phyloP scores from a whole-genome alignment of 2,329 filamentous ascomycete genomes.

The Shiraia bambusicola region DNA sequence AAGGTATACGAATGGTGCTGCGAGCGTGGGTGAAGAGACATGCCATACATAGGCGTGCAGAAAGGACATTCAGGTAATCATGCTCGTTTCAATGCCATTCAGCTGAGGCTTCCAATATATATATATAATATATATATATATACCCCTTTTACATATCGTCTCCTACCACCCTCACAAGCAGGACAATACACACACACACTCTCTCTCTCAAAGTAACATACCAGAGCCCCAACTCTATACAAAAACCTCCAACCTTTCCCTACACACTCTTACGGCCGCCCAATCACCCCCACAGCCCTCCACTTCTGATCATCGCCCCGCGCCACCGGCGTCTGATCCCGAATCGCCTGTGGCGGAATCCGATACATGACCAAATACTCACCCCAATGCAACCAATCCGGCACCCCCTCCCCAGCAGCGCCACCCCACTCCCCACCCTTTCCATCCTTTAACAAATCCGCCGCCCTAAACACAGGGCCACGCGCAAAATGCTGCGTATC shows the following conservation, averaged over 20 bases:
- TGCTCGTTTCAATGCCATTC: no score
- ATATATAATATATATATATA: no score
- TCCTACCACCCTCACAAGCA: no score
- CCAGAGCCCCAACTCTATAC: no score
- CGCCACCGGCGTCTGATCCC: constrained; percentile 30
- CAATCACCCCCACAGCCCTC: constrained; percentile 20
- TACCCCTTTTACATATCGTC: no score
- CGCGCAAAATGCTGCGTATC: constrained; percentile 34
- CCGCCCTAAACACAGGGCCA: constrained; percentile 37
- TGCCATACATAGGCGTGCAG: constrained; percentile 23
- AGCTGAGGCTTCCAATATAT: no score
- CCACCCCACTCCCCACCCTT: constrained; percentile 1
- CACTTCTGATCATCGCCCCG: constrained; percentile 19
- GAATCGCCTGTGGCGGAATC: constrained; percentile 35
- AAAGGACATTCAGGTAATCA: no score
- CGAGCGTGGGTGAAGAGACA: constrained; percentile 26
- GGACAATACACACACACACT: no score
- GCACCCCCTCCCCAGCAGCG: constrained; percentile 3
- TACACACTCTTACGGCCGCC: background rate
- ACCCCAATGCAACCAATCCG: constrained; percentile 33
- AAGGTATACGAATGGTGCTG: constrained; percentile 22
- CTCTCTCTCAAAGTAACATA: no score
- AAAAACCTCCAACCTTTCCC: no score
- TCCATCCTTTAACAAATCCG: constrained; percentile 25
- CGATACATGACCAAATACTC: constrained; percentile 42